Percentiles rank a stretch among this genome's conserved stretches.
These are phyloP conservation scores for Leptographium wingfieldii DNA, from an alignment of 2,329 filamentous ascomycete species.

Conservation along the genomic window DNA sequence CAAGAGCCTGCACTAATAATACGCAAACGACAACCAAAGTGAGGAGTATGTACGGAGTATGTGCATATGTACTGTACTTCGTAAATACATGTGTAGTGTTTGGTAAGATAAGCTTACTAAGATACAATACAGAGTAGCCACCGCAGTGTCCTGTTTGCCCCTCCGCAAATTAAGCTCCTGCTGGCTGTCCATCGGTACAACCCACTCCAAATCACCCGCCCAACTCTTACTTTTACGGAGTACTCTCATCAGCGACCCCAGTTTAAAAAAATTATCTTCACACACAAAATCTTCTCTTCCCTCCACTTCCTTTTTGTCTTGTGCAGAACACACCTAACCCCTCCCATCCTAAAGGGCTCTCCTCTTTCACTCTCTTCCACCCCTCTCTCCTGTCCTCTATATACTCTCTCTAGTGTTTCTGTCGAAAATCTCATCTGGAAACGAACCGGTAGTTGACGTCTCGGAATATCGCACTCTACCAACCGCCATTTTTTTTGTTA, in stretches of 20 bases:
- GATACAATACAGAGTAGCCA: background rate
- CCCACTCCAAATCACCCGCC: background rate
- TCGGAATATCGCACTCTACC: background rate
- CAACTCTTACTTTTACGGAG: background rate
- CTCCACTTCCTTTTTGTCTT: slow-evolving; percentile 3
- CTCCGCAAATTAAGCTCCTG: slow-evolving; percentile 9
- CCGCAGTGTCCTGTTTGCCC: slow-evolving; percentile 1
- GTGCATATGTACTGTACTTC: no score
- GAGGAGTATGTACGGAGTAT: no score
- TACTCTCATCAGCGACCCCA: slow-evolving; percentile 8
- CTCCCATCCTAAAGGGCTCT: background rate
- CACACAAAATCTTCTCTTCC: slow-evolving; percentile 13
- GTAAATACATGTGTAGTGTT: no score
- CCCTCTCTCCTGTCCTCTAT: background rate
- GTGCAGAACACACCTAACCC: slow-evolving; percentile 1
- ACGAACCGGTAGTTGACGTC: background rate
- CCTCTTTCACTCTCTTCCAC: background rate
- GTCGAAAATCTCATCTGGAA: background rate
- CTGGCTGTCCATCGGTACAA: slow-evolving; percentile 1
- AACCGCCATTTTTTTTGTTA: background rate
- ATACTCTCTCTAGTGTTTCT: background rate
- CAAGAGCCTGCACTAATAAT: background rate
- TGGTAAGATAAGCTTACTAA: background rate
- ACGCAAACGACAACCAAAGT: background rate
- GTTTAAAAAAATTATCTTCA: slow-evolving; percentile 16